Evolutionary conservation across 495 filamentous ascomycete species (phyloP), one percentile per base, ranked within the genome.

Genomic region (Aspergillus saccharolyticus): DNA sequence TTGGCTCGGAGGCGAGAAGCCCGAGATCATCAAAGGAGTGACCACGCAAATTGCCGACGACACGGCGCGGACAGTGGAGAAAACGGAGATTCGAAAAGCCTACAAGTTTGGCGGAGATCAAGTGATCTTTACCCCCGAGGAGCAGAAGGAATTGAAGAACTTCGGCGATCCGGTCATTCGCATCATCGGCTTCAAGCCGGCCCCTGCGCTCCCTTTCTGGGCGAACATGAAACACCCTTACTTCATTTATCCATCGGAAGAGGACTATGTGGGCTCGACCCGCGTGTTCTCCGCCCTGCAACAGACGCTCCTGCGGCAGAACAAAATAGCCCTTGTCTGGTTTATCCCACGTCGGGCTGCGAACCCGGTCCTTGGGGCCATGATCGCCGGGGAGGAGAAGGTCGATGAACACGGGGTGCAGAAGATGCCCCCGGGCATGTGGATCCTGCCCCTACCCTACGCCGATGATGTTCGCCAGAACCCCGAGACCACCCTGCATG

Each of bases 21-120:
- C 88, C 3, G 87, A 96, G 65, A 86, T 97, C 45, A 91, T 83
- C 12, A 78, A 84, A 20, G 87, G 86, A 2, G 78, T 83, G 51
- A 91, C 90, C 0, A 83, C 83, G 1, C 82, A 85, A 51, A 75
- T 90, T 43, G 85, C 89, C 17, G 89, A 89, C 20, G 88, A 92
- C 58, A 89, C 85, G 1, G 83, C 84, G 4, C 78, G 85, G 33
- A 79, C 81, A 0, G 83, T 97, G 2, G 89, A 96, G 54, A 92
- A 92, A 63, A 69, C 70, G 9, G 90, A 96, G 57, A 82, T 96
- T 39, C 85, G 87, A 53, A 97, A 96, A 65, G 95, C 93, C 0
- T 99, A 93, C 75, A 96, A 93, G 63, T 97, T 96, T 61, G 95
- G 93, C 28, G 91, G 89, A 18, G 90, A 96, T 60, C 88, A 91